These are phyloP conservation scores for Moringa oleifera DNA, from an alignment of 345 rosid genomes.

Conservation along the genomic window DNA sequence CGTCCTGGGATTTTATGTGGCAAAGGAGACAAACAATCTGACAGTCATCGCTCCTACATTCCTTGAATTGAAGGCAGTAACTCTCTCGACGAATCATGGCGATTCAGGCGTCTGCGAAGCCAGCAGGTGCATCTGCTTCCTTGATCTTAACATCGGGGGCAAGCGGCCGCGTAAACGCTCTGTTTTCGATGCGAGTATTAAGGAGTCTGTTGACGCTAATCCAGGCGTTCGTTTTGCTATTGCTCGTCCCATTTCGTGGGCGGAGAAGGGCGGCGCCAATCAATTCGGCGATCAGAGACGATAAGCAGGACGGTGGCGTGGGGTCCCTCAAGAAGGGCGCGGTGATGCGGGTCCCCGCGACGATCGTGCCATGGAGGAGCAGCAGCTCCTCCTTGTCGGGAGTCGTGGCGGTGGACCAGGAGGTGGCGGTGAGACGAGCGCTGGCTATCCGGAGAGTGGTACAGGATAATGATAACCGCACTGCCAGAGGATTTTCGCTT, in stretches of 20 bases:
- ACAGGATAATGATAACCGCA: constrained; percentile 42
- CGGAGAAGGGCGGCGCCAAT: constrained; percentile 20
- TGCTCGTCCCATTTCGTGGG: constrained; percentile 56
- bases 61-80: constrained; percentile 9
- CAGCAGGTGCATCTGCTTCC: constrained; percentile 29
- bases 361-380: constrained; percentile 49
- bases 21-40: neutral
- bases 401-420: constrained; percentile 41
- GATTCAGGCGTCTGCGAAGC: constrained; percentile 22
- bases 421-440: constrained; percentile 56
- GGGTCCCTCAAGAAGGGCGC: constrained; percentile 16
- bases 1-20: constrained; percentile 2
- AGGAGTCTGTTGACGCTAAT: constrained; percentile 34
- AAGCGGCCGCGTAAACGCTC: constrained; percentile 64
- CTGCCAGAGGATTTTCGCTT: constrained; percentile 42
- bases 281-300: constrained; percentile 36
- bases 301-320: constrained; percentile 25
- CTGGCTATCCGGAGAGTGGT: constrained; percentile 57
- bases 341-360: constrained; percentile 41
- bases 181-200: constrained; percentile 51
- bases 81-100: constrained; percentile 25
- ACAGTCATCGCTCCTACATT: neutral
- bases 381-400: constrained; percentile 17
- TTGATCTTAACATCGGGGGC: constrained; percentile 81
- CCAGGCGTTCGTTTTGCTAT: constrained; percentile 41